Percentiles rank a stretch among this genome's conserved stretches.
phyloP scores from a whole-genome alignment of 2,329 filamentous ascomycete genomes.

The Colletotrichum sp. region DNA sequence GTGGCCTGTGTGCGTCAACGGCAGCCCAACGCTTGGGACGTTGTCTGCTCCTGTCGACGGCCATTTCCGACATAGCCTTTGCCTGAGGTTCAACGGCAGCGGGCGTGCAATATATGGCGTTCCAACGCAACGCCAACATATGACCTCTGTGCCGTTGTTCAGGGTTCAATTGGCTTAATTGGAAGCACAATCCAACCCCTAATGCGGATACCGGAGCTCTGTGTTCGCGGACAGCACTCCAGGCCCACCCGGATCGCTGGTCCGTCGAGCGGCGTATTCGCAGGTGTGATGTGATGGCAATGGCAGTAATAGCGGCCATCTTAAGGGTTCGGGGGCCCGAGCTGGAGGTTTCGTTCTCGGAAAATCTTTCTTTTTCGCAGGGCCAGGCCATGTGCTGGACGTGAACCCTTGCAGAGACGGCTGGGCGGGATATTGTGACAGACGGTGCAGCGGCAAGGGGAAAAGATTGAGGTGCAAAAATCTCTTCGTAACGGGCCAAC shows the following conservation, averaged over 20 bases:
- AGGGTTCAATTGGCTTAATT: background rate
- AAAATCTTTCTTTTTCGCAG: background rate
- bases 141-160: background rate
- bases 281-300: background rate
- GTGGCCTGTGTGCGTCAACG: background rate
- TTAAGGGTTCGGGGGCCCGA: background rate
- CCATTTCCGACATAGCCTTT: background rate
- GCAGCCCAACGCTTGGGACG: background rate
- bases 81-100: background rate
- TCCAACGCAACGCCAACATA: background rate
- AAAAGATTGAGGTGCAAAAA: background rate
- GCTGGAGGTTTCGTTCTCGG: background rate
- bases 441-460: constrained; percentile 4
- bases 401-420: background rate
- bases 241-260: background rate
- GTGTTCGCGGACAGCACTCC: background rate
- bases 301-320: constrained; percentile 2
- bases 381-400: background rate
- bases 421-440: constrained; percentile 17
- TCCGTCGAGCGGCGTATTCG: background rate
- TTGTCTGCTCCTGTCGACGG: background rate
- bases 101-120: background rate
- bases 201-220: background rate
- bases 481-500: background rate
- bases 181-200: background rate